Percentiles rank a stretch among this genome's conserved stretches.
Evolutionary conservation across 768 basidiomycete genomes (phyloP).

Genomic region (Psilocybe azurescens): DNA sequence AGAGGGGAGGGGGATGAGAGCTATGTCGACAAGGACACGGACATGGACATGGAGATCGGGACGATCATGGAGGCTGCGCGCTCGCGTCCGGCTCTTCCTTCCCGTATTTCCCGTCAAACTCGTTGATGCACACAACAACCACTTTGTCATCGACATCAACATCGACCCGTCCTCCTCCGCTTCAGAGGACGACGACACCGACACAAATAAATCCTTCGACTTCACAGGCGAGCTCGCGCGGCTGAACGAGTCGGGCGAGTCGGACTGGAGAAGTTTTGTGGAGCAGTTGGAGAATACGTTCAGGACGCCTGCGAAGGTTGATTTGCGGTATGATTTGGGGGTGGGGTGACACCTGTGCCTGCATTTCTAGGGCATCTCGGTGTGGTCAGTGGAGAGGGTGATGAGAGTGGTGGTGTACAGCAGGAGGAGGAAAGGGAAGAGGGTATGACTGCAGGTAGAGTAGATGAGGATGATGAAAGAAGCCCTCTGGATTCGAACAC

Average conservation of each 20-base stretch:
- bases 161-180: slow-evolving; percentile 27
- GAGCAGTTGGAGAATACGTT: slow-evolving; percentile 85
- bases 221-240: slow-evolving; percentile 80
- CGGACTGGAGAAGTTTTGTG: slow-evolving; percentile 76
- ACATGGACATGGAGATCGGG: not conserved
- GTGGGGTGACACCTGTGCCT: slow-evolving; percentile 60
- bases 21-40: not conserved
- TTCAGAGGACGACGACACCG: slow-evolving; percentile 50
- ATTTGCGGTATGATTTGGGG: slow-evolving; percentile 41
- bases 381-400: slow-evolving; percentile 5
- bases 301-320: slow-evolving; percentile 45
- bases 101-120: slow-evolving; percentile 39
- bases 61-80: slow-evolving; percentile 8
- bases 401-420: too few relatives aligned
- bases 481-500: slow-evolving; percentile 17
- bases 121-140: slow-evolving; percentile 25
- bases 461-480: slow-evolving; percentile 10
- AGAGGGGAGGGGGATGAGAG: not conserved
- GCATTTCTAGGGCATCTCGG: slow-evolving; percentile 38
- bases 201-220: slow-evolving; percentile 80
- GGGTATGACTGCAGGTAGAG: slow-evolving; percentile 4
- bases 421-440: slow-evolving; percentile 5
- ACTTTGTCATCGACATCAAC: slow-evolving; percentile 44
- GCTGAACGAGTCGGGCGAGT: slow-evolving; percentile 72
- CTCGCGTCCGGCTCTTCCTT: not conserved